A percentile compares a stretch with the other conserved stretches of the same genome.
Conservation (phyloP, 768 basidiomycete genomes). For the Phlebiopsis gigantea region DNA sequence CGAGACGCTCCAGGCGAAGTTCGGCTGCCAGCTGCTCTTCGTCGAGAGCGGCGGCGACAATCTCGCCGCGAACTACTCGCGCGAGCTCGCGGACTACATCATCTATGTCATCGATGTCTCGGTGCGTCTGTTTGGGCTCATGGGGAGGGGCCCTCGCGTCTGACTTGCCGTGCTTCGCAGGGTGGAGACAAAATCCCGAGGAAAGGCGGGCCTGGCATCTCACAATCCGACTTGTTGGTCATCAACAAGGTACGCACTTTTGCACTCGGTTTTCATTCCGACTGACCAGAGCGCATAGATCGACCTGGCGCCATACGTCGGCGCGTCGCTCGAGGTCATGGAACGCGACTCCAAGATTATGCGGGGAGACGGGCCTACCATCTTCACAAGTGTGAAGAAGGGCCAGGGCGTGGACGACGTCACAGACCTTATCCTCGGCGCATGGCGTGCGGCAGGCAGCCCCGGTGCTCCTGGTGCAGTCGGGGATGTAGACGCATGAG, state of each 20-base stretch:
- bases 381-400: constrained; percentile 84
- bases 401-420: constrained; percentile 78
- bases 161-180: constrained; percentile 29
- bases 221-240: constrained; percentile 89
- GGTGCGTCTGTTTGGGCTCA: constrained; percentile 30
- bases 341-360: constrained; percentile 87
- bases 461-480: constrained; percentile 49
- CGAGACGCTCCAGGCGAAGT: constrained; percentile 90
- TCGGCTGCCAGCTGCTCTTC: constrained; percentile 82
- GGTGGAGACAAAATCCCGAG: constrained; percentile 98
- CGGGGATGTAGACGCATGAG: constrained; percentile 9
- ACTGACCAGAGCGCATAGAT: constrained; percentile 44
- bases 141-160: neutral
- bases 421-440: constrained; percentile 72
- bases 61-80: constrained; percentile 92
- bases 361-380: constrained; percentile 90
- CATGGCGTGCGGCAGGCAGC: constrained; percentile 82
- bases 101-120: constrained; percentile 90
- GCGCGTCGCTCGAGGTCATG: constrained; percentile 94
- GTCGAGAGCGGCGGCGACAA: constrained; percentile 98
- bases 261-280: neutral
- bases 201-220: constrained; percentile 97
- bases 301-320: constrained; percentile 89
- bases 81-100: constrained; percentile 96
- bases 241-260: constrained; percentile 76